Percentiles rank a stretch among this genome's conserved stretches.
phyloP scores from a whole-genome alignment of 2,329 filamentous ascomycete genomes.

The Aspergillus tubingensis region DNA sequence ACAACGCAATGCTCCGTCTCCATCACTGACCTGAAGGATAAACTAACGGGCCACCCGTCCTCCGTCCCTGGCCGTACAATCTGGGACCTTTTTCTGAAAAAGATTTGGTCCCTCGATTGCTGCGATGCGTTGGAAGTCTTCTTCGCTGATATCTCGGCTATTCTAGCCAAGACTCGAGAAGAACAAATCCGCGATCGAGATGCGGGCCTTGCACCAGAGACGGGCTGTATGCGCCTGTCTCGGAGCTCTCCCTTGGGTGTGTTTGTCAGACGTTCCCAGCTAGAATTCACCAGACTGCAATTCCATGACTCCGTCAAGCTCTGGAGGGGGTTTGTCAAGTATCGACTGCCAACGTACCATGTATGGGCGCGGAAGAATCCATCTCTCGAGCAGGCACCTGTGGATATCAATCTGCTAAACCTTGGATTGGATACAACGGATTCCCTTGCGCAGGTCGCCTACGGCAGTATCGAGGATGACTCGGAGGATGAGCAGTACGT shows the following conservation, averaged over 20 bases:
- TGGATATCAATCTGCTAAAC: conserved; percentile 64
- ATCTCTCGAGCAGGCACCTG: conserved; percentile 49
- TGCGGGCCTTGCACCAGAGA: conserved; percentile 51
- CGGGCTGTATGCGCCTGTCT: conserved; percentile 63
- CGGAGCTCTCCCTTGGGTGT: conserved; percentile 76
- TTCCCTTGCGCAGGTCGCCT: conserved; percentile 53
- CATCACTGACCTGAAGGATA: conserved; percentile 52
- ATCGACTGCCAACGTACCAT: conserved; percentile 72
- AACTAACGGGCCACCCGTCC: conserved; percentile 49
- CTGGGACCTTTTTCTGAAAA: conserved; percentile 82
- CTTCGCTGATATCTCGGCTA: conserved; percentile 60
- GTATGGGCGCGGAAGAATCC: conserved; percentile 60
- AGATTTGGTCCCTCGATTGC: conserved; percentile 81
- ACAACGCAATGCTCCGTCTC: conserved; percentile 37
- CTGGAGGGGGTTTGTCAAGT: conserved; percentile 81
- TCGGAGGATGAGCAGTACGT: conserved; percentile 50
- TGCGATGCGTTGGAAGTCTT: conserved; percentile 78
- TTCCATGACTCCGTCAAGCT: conserved; percentile 77
- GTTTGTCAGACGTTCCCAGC: conserved; percentile 72
- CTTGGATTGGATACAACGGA: conserved; percentile 58
- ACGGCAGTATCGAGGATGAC: conserved; percentile 49
- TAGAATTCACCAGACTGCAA: conserved; percentile 78
- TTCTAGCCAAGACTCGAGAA: conserved; percentile 65
- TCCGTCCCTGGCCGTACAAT: conserved; percentile 72
- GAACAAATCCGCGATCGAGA: conserved; percentile 60